Conservation (phyloP, 495 filamentous ascomycete genomes). For the Tuber indicum region DNA sequence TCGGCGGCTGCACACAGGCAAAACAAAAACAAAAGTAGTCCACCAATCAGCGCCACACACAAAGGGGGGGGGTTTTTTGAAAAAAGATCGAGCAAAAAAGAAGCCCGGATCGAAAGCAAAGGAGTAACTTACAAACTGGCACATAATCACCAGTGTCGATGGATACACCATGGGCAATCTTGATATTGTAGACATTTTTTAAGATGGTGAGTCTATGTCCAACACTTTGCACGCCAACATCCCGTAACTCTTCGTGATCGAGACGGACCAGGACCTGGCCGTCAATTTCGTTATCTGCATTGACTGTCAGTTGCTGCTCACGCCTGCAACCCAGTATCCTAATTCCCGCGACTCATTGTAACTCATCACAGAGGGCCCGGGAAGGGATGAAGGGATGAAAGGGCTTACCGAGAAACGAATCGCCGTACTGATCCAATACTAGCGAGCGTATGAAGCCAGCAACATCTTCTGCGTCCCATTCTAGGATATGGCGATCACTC, state of each 20-base stretch:
- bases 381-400: constrained; percentile 29
- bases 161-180: constrained; percentile 81
- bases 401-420: constrained; percentile 55
- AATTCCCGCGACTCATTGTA: constrained; percentile 21
- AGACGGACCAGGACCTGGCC: constrained; percentile 85
- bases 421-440: constrained; percentile 75
- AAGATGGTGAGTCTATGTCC: constrained; percentile 91
- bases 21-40: constrained; percentile 6
- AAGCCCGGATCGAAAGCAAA: constrained; percentile 14
- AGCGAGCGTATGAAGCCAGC: constrained; percentile 74
- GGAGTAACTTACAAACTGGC: constrained; percentile 66
- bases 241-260: constrained; percentile 85
- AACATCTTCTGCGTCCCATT: constrained; percentile 86
- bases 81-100: constrained; percentile 22
- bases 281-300: constrained; percentile 80
- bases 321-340: constrained; percentile 9
- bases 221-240: constrained; percentile 86
- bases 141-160: constrained; percentile 91
- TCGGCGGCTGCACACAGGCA: constrained; percentile 63
- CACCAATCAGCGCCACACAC: constrained; percentile 26
- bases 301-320: constrained; percentile 17
- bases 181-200: constrained; percentile 90
- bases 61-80: constrained; percentile 7
- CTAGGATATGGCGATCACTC: constrained; percentile 53
- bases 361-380: constrained; percentile 26